phyloP scores from a whole-genome alignment of 495 filamentous ascomycete genomes.

The Podospora conica region DNA sequence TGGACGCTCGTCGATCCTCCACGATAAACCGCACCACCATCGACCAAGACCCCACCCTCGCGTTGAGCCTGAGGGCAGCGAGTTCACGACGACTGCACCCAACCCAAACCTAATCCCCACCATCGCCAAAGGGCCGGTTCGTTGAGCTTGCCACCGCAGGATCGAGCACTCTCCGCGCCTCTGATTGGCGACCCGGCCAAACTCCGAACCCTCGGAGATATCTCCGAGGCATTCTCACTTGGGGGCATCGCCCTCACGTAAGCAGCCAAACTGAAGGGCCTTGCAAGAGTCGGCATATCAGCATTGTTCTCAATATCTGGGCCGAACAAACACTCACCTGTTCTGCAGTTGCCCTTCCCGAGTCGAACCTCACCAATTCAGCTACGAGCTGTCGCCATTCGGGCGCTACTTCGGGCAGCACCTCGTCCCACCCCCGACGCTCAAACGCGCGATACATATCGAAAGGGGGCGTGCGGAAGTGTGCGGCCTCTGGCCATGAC shows the following conservation, averaged over 20 bases:
- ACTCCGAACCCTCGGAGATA: neutral
- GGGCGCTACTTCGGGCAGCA: conserved; percentile 12
- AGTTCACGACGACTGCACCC: neutral
- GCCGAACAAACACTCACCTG: conserved; percentile 7
- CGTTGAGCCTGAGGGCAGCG: neutral
- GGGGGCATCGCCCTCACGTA: neutral
- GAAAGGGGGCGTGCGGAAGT: conserved; percentile 46
- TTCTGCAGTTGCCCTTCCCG: conserved; percentile 14
- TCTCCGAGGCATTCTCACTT: neutral
- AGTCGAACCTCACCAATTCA: conserved; percentile 15
- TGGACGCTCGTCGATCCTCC: neutral
- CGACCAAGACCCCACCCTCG: neutral
- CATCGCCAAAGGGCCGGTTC: neutral
- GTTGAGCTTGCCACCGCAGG: neutral
- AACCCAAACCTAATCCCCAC: neutral
- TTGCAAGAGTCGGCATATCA: neutral
- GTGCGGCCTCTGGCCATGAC: conserved; percentile 62
- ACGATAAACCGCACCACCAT: too few relatives aligned
- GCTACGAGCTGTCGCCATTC: conserved; percentile 17
- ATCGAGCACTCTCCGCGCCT: neutral
- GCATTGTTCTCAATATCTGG: neutral
- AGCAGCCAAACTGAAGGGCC: conserved; percentile 3
- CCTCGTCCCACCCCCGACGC: conserved; percentile 15
- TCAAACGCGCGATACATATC: conserved; percentile 48
- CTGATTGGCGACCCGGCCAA: neutral